A percentile compares a stretch with the other conserved stretches of the same genome.
These are phyloP conservation scores for Scheffersomyces illinoinensis DNA, from an alignment of 1,139 yeast species.

Conservation along the genomic window DNA sequence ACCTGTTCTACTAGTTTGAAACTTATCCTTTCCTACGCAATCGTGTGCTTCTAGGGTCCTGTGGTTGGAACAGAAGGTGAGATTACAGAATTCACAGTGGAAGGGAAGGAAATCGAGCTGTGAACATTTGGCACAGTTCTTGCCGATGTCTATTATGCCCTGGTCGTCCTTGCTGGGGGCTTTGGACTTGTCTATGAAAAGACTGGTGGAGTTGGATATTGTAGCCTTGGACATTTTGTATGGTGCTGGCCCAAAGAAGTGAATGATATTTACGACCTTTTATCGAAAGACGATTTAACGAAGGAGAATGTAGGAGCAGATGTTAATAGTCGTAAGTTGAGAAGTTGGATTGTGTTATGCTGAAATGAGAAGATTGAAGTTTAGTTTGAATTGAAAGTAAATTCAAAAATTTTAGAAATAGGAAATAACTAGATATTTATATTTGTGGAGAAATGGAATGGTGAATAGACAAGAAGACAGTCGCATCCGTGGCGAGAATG, in stretches of 20 bases:
- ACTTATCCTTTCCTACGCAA: conserved; percentile 32
- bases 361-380: not conserved
- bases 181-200: conserved; percentile 11
- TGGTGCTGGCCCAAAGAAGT: too few relatives aligned
- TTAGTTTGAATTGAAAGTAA: too few relatives aligned
- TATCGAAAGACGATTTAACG: not conserved
- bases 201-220: conserved; percentile 7
- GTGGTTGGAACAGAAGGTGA: conserved; percentile 61
- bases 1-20: conserved; percentile 8
- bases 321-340: not conserved
- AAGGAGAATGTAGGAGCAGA: not conserved
- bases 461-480: not conserved
- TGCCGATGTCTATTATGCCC: conserved; percentile 68
- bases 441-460: not conserved
- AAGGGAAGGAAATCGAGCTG: conserved; percentile 72
- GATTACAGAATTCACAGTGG: conserved; percentile 56
- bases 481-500: not conserved
- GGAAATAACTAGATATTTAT: not conserved
- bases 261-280: too few relatives aligned
- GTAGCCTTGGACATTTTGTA: conserved; percentile 7
- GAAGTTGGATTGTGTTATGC: not conserved
- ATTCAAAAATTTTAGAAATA: not conserved
- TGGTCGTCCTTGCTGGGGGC: conserved; percentile 19
- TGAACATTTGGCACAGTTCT: conserved; percentile 63
- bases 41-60: conserved; percentile 48